A percentile compares a stretch with the other conserved stretches of the same genome.
phyloP scores from a whole-genome alignment of 228 moss, liverwort and hornwort species.

The Sphagnum fallax region DNA sequence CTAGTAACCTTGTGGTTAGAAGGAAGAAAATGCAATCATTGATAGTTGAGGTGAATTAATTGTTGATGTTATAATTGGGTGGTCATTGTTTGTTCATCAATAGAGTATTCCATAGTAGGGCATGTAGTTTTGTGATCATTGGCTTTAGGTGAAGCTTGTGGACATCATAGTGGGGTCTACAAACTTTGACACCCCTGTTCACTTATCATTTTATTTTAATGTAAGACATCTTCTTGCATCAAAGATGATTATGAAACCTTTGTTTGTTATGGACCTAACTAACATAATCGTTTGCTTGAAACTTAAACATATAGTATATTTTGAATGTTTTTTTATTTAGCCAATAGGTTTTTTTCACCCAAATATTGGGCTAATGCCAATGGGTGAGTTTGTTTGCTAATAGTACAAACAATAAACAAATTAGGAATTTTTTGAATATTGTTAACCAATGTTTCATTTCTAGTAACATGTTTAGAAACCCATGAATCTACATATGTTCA shows the following conservation, averaged over 20 bases:
- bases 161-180: too few relatives aligned
- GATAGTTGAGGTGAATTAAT: too few relatives aligned
- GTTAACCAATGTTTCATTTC: not conserved
- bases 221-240: not conserved
- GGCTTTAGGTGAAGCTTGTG: too few relatives aligned
- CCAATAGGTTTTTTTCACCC: not conserved
- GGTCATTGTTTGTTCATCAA: too few relatives aligned
- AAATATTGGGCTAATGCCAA: not conserved
- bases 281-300: not conserved
- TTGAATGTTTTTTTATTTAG: not conserved
- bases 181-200: too few relatives aligned
- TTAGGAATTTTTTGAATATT: not conserved
- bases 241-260: not conserved
- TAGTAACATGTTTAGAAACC: not conserved
- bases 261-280: not conserved
- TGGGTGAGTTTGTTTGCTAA: not conserved
- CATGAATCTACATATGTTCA: not conserved
- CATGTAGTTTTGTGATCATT: too few relatives aligned
- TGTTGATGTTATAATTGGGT: too few relatives aligned
- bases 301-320: not conserved
- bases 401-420: not conserved
- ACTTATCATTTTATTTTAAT: too few relatives aligned
- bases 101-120: too few relatives aligned
- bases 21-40: too few relatives aligned
- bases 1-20: too few relatives aligned